These are phyloP conservation scores for Paraphaeosphaeria sporulosa DNA, from an alignment of 2,329 filamentous ascomycete genomes.

Conservation along the genomic window DNA sequence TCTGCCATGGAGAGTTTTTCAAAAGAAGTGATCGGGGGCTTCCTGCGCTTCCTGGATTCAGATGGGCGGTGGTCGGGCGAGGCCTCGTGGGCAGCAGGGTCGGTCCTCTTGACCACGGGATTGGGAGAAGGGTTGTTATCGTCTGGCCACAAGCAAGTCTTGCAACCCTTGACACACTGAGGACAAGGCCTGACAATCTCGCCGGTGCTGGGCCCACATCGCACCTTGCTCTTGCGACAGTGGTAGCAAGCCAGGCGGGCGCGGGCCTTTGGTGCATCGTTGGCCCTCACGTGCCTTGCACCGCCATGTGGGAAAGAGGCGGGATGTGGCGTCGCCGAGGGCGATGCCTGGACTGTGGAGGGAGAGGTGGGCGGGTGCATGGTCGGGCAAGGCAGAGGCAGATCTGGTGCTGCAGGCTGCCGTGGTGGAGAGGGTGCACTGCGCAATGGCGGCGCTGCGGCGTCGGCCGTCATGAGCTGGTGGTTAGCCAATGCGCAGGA, in stretches of 20 bases:
- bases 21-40: conserved; percentile 49
- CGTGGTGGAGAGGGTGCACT: conserved; percentile 21
- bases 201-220: conserved; percentile 68
- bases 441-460: conserved; percentile 34
- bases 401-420: conserved; percentile 27
- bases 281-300: conserved; percentile 23
- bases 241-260: conserved; percentile 80
- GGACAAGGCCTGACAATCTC: conserved; percentile 76
- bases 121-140: conserved; percentile 21
- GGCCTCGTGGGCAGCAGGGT: conserved; percentile 14
- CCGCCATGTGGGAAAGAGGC: conserved; percentile 23
- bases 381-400: conserved; percentile 24
- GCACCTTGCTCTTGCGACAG: conserved; percentile 83
- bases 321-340: conserved; percentile 34
- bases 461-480: conserved; percentile 19
- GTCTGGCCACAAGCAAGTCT: conserved; percentile 72
- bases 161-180: conserved; percentile 74
- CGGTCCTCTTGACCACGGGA: conserved; percentile 50
- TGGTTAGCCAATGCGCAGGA: neutral
- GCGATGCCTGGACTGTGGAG: conserved; percentile 40
- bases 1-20: conserved; percentile 53
- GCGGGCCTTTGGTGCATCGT: conserved; percentile 58
- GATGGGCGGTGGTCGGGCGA: conserved; percentile 7
- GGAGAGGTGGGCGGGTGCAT: conserved; percentile 29
- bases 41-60: conserved; percentile 43